These are phyloP conservation scores for Lentinula sp. DNA, from an alignment of 768 basidiomycete species.

Conservation along the genomic window DNA sequence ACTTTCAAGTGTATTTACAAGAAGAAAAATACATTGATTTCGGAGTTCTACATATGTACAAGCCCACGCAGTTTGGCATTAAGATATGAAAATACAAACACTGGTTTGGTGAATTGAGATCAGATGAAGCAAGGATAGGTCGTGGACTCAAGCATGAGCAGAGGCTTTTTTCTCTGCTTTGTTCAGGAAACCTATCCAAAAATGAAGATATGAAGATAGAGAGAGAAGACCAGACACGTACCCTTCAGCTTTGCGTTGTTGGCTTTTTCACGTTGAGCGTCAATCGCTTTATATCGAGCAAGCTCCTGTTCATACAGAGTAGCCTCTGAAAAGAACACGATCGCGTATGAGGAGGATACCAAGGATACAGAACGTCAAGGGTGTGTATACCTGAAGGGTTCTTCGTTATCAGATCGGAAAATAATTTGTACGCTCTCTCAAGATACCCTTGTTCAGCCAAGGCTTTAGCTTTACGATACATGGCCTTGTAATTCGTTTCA, in stretches of 20 bases:
- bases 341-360: neutral
- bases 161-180: slow-evolving; percentile 13
- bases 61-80: neutral
- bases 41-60: neutral
- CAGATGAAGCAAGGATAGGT: neutral
- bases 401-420: slow-evolving; percentile 60
- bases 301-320: slow-evolving; percentile 61
- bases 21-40: neutral
- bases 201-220: neutral
- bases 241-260: slow-evolving; percentile 75
- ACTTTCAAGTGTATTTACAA: neutral
- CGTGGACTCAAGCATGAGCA: neutral
- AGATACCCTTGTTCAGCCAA: slow-evolving; percentile 71
- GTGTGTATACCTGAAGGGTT: slow-evolving; percentile 47
- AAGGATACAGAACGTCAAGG: neutral
- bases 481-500: slow-evolving; percentile 69
- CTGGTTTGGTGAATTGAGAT: neutral
- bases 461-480: slow-evolving; percentile 79
- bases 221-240: slow-evolving; percentile 16
- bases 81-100: neutral
- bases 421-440: slow-evolving; percentile 62
- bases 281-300: slow-evolving; percentile 48
- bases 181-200: slow-evolving; percentile 45
- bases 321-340: slow-evolving; percentile 35
- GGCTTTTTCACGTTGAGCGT: slow-evolving; percentile 60